A percentile compares a stretch with the other conserved stretches of the same genome.
These are phyloP conservation scores for Penicillium hordei DNA, from an alignment of 2,329 filamentous ascomycete species.

Conservation along the genomic window DNA sequence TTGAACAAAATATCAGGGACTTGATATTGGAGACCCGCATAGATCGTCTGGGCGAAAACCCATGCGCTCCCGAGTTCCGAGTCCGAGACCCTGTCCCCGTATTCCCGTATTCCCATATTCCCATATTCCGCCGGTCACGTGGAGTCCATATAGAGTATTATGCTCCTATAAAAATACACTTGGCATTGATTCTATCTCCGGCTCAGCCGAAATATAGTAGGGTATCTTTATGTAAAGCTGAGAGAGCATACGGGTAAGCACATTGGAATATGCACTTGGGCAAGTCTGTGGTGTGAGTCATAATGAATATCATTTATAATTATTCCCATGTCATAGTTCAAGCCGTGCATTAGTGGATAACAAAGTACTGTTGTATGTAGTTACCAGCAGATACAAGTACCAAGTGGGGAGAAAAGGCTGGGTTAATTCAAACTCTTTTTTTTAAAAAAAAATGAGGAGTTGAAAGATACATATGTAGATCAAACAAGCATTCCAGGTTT, in stretches of 20 bases:
- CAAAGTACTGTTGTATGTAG: background rate
- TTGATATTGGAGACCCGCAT: conserved; percentile 10
- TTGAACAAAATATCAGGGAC: conserved; percentile 4
- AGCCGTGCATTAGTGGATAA: background rate
- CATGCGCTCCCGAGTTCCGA: background rate
- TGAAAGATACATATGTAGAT: background rate
- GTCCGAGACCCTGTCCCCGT: conserved; percentile 1
- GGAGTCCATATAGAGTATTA: conserved; percentile 14
- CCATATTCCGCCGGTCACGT: conserved; percentile 21
- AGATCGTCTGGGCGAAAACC: conserved; percentile 8
- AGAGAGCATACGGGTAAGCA: background rate
- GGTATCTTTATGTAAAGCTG: background rate
- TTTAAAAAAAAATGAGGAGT: background rate
- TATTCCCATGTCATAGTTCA: background rate
- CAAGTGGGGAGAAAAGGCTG: background rate
- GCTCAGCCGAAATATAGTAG: background rate
- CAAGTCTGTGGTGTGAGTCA: background rate
- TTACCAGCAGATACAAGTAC: background rate
- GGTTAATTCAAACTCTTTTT: background rate
- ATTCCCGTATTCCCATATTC: conserved; percentile 13
- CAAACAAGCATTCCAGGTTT: background rate
- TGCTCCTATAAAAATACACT: conserved; percentile 10
- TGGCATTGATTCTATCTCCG: background rate
- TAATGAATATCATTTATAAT: background rate
- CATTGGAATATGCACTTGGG: background rate